Evolutionary conservation across 2,329 filamentous ascomycete species (phyloP).

Genomic region (Septoria linicola): DNA sequence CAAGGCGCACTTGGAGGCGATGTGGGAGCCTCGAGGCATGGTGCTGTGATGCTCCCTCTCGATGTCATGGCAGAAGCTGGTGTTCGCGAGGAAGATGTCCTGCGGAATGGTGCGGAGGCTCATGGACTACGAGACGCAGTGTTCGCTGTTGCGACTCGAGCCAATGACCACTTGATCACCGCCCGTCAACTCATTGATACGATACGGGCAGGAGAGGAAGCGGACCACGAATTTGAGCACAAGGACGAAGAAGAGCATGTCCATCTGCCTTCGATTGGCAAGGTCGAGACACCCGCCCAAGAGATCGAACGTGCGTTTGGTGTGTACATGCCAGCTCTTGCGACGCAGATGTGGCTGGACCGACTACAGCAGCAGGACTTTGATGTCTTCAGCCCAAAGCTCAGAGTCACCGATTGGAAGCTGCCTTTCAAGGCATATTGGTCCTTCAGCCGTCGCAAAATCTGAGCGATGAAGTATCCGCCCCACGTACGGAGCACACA

Average conservation of each 20-base stretch:
- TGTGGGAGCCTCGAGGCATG: constrained; percentile 51
- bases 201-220: constrained; percentile 68
- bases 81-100: constrained; percentile 84
- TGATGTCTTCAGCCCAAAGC: constrained; percentile 67
- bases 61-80: constrained; percentile 83
- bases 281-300: constrained; percentile 41
- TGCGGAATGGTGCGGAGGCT: constrained; percentile 74
- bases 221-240: constrained; percentile 88
- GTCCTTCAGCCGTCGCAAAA: constrained; percentile 55
- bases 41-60: constrained; percentile 75
- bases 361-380: constrained; percentile 79
- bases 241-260: constrained; percentile 69
- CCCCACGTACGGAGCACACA: no score
- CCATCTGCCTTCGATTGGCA: constrained; percentile 41
- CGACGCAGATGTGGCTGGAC: constrained; percentile 75
- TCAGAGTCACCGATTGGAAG: constrained; percentile 73
- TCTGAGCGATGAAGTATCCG: constrained; percentile 44
- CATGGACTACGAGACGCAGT: constrained; percentile 82
- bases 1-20: constrained; percentile 44
- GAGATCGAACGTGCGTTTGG: constrained; percentile 71
- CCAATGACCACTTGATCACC: constrained; percentile 93
- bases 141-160: constrained; percentile 87
- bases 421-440: constrained; percentile 76
- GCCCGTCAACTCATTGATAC: constrained; percentile 87
- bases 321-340: constrained; percentile 75